These are phyloP conservation scores for Pythium brassicae DNA, from an alignment of 352 stramenopile genomes.

Conservation along the genomic window DNA sequence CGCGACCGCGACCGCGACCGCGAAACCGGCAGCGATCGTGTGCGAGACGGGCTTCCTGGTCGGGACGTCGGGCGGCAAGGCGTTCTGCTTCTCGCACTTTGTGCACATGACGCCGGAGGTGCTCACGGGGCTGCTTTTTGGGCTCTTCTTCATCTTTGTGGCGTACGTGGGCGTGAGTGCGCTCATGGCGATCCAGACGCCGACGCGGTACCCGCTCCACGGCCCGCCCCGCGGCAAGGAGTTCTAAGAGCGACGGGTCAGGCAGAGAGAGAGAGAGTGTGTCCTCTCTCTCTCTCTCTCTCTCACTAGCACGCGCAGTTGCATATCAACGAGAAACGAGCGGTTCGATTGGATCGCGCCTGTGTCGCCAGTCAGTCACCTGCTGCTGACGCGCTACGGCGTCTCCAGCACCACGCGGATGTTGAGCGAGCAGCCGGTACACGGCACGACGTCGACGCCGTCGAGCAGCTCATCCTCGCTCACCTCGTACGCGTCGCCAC, in stretches of 20 bases:
- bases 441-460: constrained; percentile 63
- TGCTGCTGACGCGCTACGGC: constrained; percentile 16
- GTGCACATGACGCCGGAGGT: constrained; percentile 81
- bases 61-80: constrained; percentile 47
- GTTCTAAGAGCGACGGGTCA: constrained; percentile 42
- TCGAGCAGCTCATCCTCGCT: constrained; percentile 55
- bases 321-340: background rate
- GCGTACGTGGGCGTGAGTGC: constrained; percentile 66
- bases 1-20: constrained; percentile 6
- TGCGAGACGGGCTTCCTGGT: constrained; percentile 65
- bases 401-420: constrained; percentile 51
- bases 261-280: background rate
- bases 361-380: no score
- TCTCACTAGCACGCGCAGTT: background rate
- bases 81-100: constrained; percentile 85
- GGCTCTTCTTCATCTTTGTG: constrained; percentile 78
- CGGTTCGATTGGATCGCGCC: no score
- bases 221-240: constrained; percentile 79
- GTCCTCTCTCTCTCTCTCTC: background rate
- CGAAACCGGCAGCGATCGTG: constrained; percentile 22
- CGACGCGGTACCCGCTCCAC: constrained; percentile 59
- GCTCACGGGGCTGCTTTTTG: constrained; percentile 67
- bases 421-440: constrained; percentile 76
- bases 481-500: constrained; percentile 72
- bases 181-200: constrained; percentile 77